Percentiles rank a stretch among this genome's conserved stretches.
phyloP scores from a whole-genome alignment of 352 stramenopile genomes.

The Globisporangium paddicum region DNA sequence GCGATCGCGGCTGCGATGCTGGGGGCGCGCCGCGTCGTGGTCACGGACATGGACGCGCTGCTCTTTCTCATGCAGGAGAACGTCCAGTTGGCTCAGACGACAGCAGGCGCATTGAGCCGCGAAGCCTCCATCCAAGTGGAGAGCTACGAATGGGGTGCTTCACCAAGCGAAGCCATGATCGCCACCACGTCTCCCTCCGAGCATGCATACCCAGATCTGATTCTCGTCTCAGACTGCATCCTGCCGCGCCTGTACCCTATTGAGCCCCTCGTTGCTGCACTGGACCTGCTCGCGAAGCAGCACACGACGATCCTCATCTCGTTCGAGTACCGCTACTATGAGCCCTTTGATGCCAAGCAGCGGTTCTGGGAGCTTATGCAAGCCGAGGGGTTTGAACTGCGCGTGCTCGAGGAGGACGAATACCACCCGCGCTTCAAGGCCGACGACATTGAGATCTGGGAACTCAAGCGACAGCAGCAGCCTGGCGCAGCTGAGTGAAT shows the following conservation, averaged over 20 bases:
- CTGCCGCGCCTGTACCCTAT: conserved; percentile 96
- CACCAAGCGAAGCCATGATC: conserved; percentile 31
- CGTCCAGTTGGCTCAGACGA: conserved; percentile 34
- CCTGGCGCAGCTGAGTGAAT: no score
- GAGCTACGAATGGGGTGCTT: conserved; percentile 88
- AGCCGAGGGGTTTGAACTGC: conserved; percentile 38
- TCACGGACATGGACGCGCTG: conserved; percentile 90
- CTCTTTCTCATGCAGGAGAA: conserved; percentile 91
- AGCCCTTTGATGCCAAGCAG: conserved; percentile 73
- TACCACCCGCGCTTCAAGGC: conserved; percentile 75
- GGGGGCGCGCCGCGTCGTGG: conserved; percentile 69
- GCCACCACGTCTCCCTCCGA: conserved; percentile 2
- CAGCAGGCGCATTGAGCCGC: conserved; percentile 9
- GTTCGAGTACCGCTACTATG: conserved; percentile 85
- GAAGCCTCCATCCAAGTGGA: conserved; percentile 38
- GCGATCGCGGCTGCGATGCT: conserved; percentile 88
- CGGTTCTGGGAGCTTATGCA: conserved; percentile 76
- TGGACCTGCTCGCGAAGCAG: conserved; percentile 57
- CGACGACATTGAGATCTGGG: conserved; percentile 90
- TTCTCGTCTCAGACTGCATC: conserved; percentile 95
- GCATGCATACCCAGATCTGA: conserved; percentile 48
- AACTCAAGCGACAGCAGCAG: conserved; percentile 21
- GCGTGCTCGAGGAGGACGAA: conserved; percentile 38
- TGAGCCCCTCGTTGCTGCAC: conserved; percentile 88
- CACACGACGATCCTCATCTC: conserved; percentile 75